phyloP scores from a whole-genome alignment of 257 asterid species.

The Jacaranda copaia region DNA sequence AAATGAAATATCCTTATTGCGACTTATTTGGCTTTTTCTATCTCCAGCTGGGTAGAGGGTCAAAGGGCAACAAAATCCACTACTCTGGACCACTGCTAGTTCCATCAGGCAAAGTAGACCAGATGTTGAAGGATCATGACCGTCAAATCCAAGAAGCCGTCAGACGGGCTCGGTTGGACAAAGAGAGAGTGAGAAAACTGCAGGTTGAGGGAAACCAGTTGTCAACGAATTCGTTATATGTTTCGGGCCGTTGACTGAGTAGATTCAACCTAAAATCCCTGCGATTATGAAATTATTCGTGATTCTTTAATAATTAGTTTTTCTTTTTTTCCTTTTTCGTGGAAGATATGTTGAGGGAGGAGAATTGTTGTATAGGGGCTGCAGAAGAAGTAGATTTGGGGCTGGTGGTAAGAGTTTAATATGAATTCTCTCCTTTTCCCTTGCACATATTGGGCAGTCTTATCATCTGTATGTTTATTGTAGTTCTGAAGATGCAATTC shows the following conservation, averaged over 20 bases:
- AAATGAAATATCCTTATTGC: neutral
- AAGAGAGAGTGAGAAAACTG: constrained; percentile 70
- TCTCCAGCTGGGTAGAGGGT: constrained; percentile 74
- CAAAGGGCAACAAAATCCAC: constrained; percentile 84
- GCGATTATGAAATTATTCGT: constrained; percentile 25
- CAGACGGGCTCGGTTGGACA: constrained; percentile 87
- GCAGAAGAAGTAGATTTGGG: constrained; percentile 39
- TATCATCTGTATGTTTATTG: constrained; percentile 34
- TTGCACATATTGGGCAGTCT: constrained; percentile 32
- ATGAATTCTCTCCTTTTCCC: constrained; percentile 41
- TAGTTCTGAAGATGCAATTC: constrained; percentile 28
- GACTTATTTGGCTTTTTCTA: neutral
- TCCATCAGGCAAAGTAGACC: constrained; percentile 89
- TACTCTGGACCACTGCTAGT: constrained; percentile 92
- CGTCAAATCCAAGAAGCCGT: constrained; percentile 94
- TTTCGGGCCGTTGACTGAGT: constrained; percentile 70
- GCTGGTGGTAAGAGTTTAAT: constrained; percentile 46
- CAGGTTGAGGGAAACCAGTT: constrained; percentile 65
- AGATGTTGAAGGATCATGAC: constrained; percentile 87
- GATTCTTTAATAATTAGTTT: constrained; percentile 43
- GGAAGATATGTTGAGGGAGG: constrained; percentile 38
- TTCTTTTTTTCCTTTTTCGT: neutral
- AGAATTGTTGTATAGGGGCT: constrained; percentile 56
- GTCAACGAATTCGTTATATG: constrained; percentile 62
- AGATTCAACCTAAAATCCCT: constrained; percentile 24